Percentiles rank a stretch among this genome's conserved stretches.
Conservation (phyloP, 2,329 filamentous ascomycete species). For the Colletotrichum sp. region DNA sequence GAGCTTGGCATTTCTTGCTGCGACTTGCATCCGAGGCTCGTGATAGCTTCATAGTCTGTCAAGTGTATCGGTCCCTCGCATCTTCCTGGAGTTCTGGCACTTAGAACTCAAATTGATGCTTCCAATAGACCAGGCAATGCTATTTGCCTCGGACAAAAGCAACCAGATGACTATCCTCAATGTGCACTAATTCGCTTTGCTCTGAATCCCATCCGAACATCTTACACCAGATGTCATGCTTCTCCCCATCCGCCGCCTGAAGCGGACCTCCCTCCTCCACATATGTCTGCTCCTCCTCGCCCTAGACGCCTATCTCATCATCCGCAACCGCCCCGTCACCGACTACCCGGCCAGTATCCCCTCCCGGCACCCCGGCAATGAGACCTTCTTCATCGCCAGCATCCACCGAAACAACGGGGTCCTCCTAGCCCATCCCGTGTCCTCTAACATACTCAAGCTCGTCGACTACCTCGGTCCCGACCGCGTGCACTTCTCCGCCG, state of each 20-base stretch:
- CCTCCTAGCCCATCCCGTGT: constrained; percentile 66
- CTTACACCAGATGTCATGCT: background rate
- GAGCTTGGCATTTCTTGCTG: background rate
- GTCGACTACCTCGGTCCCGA: constrained; percentile 38
- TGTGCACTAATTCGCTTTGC: background rate
- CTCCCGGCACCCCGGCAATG: constrained; percentile 23
- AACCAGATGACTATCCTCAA: background rate
- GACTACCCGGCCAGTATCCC: background rate
- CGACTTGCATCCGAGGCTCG: background rate
- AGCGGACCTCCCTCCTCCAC: background rate
- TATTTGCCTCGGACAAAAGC: background rate
- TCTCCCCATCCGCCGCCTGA: background rate
- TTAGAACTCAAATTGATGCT: fast-evolving
- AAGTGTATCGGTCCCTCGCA: background rate
- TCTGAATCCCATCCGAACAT: background rate
- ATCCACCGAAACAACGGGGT: constrained; percentile 69
- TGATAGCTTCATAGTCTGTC: background rate
- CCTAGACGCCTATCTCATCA: background rate
- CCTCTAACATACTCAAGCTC: constrained; percentile 60
- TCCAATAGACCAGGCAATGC: background rate
- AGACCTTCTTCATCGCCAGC: constrained; percentile 66
- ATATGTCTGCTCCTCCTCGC: background rate
- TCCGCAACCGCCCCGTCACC: background rate
- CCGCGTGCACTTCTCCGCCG: constrained; percentile 66
- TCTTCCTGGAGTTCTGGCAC: background rate